Base-by-base conservation (phyloP, 192 early-diverging fungal genomes). In the Pilaira anomala region DNA sequence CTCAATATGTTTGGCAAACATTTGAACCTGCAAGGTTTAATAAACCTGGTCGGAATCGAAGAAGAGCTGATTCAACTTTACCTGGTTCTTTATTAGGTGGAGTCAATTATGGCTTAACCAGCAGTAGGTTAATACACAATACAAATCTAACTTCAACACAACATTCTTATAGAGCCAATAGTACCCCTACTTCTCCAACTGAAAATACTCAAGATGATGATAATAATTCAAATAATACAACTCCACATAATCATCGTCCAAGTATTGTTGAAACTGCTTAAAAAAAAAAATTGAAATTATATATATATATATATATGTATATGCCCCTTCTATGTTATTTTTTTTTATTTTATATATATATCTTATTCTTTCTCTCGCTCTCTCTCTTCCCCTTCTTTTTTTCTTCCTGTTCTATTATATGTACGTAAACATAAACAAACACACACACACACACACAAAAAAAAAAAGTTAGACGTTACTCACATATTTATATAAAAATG, bases 1-100 rank as follows among this genome's bases (percentile, higher is more conserved):
- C 81, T 28, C 80, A 85, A 44, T 97, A 94, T 63, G 72, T 85
- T 29, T 77, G 74, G 73, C 88, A 90, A 61, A 67, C 74, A 39
- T 91, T 88, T 69, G 85, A 85, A n/a, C 82, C 65, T 50, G 72
- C 62, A n/a, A 48, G 63, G 16, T 69, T 69, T 30, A 69, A 69
- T 55, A 69, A 69, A 57, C 67, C 67, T 5, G 67, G 67, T 8
- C 51, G 67, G 3, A 69, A 69, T n/a, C 40, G 67, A 30, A 33
- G 67, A 48, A 61, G 67, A 41, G 33, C 54, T 4, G 60, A 69
- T 21, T 51, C 67, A 2, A 69, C 44, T 7, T 19, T 63, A 18
- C 54, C 67, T 39, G 49, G 60, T 24, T 50, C 59, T 1, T 21
- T 69, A 1, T 28, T 48, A 6, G 67, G 67, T 26, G 67, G 67